These are phyloP conservation scores for Botryobasidium botryosum DNA, from an alignment of 768 basidiomycete genomes.

Conservation along the genomic window DNA sequence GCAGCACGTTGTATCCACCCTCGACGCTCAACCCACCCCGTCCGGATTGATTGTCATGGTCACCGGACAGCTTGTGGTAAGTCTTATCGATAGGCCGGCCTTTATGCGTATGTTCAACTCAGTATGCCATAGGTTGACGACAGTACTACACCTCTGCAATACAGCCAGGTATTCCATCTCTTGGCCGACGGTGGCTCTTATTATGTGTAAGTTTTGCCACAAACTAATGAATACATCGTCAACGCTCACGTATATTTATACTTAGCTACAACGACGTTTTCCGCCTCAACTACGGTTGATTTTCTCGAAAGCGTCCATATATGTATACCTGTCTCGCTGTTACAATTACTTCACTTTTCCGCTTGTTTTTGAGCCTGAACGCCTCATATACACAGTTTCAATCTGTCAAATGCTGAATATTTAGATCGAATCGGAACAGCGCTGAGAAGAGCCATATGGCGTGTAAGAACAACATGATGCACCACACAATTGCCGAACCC, in stretches of 20 bases:
- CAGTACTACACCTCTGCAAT: constrained; percentile 59
- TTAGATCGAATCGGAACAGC: no score
- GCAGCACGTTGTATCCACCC: constrained; percentile 60
- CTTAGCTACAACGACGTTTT: constrained; percentile 74
- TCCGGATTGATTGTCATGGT: constrained; percentile 63
- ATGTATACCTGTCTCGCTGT: no score
- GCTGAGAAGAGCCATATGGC: no score
- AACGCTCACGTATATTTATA: constrained; percentile 6
- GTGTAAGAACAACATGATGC: no score
- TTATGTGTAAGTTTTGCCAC: constrained; percentile 55
- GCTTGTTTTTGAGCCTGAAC: no score
- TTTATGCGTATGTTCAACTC: constrained; percentile 1
- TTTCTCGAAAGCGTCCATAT: no score
- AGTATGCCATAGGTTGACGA: constrained; percentile 53
- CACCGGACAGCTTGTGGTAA: constrained; percentile 66
- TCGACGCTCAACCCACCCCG: constrained; percentile 66
- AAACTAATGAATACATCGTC: neutral
- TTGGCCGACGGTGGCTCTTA: constrained; percentile 54
- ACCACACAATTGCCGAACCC: no score
- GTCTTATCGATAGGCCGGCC: constrained; percentile 15
- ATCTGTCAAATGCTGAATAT: no score
- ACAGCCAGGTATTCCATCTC: constrained; percentile 89
- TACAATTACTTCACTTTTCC: no score
- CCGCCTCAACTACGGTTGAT: constrained; percentile 47
- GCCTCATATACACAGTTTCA: no score